Evolutionary conservation across 2,329 filamentous ascomycete genomes (phyloP).

Genomic region (Cladosporium sp.): DNA sequence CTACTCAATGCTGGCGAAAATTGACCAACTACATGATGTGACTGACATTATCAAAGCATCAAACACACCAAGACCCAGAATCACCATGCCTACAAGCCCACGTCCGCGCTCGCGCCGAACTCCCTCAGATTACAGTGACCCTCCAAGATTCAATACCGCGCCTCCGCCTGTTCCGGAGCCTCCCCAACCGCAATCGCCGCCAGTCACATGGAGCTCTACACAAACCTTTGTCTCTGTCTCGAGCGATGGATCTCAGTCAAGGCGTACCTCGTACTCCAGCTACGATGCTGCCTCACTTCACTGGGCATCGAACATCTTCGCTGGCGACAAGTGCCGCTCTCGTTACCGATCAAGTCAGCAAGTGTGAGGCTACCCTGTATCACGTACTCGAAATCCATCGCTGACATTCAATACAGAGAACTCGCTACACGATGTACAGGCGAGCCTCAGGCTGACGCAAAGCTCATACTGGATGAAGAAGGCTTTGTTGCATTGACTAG

Average conservation of each 20-base stretch:
- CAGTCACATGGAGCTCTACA: constrained; percentile 40
- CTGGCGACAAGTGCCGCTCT: constrained; percentile 27
- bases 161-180: constrained; percentile 35
- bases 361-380: neutral
- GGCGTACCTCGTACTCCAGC: constrained; percentile 26
- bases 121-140: constrained; percentile 2
- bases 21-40: neutral
- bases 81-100: constrained; percentile 17
- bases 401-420: neutral
- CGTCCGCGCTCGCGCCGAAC: neutral
- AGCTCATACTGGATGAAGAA: constrained; percentile 27
- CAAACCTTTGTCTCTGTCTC: constrained; percentile 22
- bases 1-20: no score
- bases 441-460: constrained; percentile 9
- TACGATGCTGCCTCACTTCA: constrained; percentile 26
- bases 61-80: constrained; percentile 14
- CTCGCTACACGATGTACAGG: neutral
- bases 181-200: constrained; percentile 37
- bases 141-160: constrained; percentile 7
- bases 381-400: no score
- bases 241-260: constrained; percentile 27
- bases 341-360: neutral
- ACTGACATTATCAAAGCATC: neutral
- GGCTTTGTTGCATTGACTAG: constrained; percentile 40
- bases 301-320: constrained; percentile 43